Evolutionary conservation across 768 basidiomycete species (phyloP).

Genomic region (Russula sp.): DNA sequence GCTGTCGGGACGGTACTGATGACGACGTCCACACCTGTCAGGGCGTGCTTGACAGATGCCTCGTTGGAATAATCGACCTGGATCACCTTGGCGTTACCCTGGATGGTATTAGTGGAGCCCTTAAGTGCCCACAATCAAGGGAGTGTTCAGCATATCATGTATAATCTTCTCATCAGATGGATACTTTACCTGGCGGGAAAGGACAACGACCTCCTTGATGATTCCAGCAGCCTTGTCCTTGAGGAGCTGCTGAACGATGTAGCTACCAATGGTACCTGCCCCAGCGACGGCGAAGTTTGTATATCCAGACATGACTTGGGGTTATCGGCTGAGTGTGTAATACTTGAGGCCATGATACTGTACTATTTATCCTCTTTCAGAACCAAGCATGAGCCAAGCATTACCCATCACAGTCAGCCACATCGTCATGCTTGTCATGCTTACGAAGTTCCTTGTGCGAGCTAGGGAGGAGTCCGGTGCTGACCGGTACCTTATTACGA

Average conservation of each 20-base stretch:
- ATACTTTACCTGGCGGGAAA: slow-evolving; percentile 25
- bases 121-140: not conserved
- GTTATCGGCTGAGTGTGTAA: no score
- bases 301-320: slow-evolving; percentile 28
- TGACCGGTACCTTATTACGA: no score
- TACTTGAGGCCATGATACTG: no score
- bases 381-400: no score
- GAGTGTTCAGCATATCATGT: not conserved
- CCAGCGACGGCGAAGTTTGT: slow-evolving; percentile 28
- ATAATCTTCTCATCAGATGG: not conserved
- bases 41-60: slow-evolving; percentile 13
- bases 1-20: slow-evolving; percentile 11
- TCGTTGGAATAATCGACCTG: slow-evolving; percentile 22
- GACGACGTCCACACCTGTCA: slow-evolving; percentile 27
- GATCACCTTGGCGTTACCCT: slow-evolving; percentile 15
- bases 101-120: slow-evolving; percentile 32
- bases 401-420: no score
- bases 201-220: slow-evolving; percentile 23
- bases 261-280: slow-evolving; percentile 22
- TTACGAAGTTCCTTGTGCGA: no score
- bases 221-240: slow-evolving; percentile 20
- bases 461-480: no score
- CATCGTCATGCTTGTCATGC: no score
- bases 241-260: slow-evolving; percentile 20
- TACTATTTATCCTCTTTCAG: no score